Conservation (phyloP, 768 basidiomycete species). For the Termitomyces eurrhizus region DNA sequence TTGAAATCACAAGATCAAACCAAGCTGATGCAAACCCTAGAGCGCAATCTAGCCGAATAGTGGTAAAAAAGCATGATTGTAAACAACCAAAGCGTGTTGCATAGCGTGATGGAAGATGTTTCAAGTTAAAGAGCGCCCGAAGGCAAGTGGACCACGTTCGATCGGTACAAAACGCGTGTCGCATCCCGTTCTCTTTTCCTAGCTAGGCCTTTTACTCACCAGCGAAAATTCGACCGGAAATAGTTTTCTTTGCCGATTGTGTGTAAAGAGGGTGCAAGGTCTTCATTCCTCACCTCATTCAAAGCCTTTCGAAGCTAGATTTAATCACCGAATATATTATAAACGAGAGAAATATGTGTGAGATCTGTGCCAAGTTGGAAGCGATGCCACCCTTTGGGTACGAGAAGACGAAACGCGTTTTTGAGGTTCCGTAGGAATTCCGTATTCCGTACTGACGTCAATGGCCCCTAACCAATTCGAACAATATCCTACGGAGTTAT, state of each 20-base stretch:
- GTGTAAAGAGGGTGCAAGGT: neutral
- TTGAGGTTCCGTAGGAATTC: neutral
- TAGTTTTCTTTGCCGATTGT: neutral
- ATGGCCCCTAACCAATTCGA: neutral
- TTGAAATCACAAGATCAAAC: neutral
- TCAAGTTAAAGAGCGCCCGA: neutral
- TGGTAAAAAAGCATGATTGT: no score
- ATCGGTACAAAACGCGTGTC: neutral
- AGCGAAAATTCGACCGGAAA: neutral
- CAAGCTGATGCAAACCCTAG: neutral
- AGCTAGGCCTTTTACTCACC: no score
- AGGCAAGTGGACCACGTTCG: neutral
- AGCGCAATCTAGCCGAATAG: neutral
- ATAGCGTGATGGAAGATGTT: no score
- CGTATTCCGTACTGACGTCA: neutral
- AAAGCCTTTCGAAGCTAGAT: neutral
- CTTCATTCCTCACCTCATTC: neutral
- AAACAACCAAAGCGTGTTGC: no score
- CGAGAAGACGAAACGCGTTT: neutral
- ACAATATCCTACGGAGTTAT: neutral
- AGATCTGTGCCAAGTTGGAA: neutral
- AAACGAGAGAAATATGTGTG: neutral
- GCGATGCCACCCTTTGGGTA: neutral
- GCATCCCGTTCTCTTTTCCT: no score
- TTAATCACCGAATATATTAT: neutral